A percentile compares a stretch with the other conserved stretches of the same genome.
Evolutionary conservation across 1,284 basidiomycete genomes (phyloP).

Genomic region (Trichosporon sp.): DNA sequence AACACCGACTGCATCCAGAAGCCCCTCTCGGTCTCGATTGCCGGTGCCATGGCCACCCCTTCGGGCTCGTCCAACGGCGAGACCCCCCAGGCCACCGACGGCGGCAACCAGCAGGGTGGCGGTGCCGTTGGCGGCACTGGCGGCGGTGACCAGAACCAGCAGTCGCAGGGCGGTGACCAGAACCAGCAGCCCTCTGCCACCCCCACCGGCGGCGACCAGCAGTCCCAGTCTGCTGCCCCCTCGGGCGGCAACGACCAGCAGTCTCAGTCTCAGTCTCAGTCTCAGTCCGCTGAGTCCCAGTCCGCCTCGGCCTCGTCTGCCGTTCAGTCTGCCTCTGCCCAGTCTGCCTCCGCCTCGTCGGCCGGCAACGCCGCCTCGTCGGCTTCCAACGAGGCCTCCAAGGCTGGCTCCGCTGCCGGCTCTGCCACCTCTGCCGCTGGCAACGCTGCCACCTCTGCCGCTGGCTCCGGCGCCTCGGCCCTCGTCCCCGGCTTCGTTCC

Average conservation of each 20-base stretch:
- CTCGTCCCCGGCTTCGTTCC: slow-evolving; percentile 20
- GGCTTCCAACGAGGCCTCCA: neutral
- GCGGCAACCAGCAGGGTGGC: slow-evolving; percentile 18
- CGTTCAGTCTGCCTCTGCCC: neutral
- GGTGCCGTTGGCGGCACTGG: slow-evolving; percentile 16
- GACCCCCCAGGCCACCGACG: slow-evolving; percentile 10
- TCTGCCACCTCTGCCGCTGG: neutral
- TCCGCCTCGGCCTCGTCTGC: neutral
- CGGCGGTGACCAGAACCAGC: slow-evolving; percentile 12
- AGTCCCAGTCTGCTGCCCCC: neutral
- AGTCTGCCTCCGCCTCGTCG: neutral
- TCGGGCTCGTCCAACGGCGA: slow-evolving; percentile 21
- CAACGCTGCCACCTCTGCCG: neutral
- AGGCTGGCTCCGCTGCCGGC: neutral
- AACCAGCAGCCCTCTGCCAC: slow-evolving; percentile 10
- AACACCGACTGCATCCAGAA: slow-evolving; percentile 47
- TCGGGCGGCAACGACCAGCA: slow-evolving; percentile 9
- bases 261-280: slow-evolving; percentile 6
- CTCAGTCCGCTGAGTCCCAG: neutral
- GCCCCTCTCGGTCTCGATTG: slow-evolving; percentile 20
- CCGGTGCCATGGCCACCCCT: slow-evolving; percentile 20
- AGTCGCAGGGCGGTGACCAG: neutral
- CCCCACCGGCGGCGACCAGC: neutral
- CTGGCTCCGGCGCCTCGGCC: neutral
- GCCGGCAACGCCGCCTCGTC: slow-evolving; percentile 11